Conservation (phyloP, 352 stramenopile species). For the Phytophthora nicotianae region DNA sequence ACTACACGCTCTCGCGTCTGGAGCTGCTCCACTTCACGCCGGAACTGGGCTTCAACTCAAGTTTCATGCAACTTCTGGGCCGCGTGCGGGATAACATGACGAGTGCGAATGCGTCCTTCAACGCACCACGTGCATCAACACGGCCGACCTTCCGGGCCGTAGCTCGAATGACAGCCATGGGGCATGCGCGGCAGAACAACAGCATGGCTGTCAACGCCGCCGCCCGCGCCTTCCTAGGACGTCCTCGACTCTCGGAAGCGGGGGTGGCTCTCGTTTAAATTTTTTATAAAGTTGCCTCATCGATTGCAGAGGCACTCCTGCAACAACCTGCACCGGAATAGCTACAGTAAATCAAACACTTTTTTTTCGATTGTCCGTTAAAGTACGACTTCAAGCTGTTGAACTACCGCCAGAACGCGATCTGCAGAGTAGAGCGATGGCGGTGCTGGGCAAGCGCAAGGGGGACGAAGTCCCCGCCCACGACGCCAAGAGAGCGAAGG, state of each 20-base stretch:
- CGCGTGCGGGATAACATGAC: constrained; percentile 56
- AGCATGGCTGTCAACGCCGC: constrained; percentile 28
- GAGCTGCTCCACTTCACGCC: constrained; percentile 81
- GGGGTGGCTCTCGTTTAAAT: constrained; percentile 29
- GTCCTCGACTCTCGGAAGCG: constrained; percentile 34
- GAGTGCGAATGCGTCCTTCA: constrained; percentile 31
- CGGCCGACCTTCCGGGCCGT: constrained; percentile 42
- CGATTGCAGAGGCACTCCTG: constrained; percentile 7
- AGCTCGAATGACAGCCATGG: constrained; percentile 40
- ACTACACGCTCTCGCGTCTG: constrained; percentile 75
- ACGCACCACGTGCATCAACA: constrained; percentile 27
- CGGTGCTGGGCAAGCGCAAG: constrained; percentile 5
- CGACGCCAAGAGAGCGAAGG: constrained; percentile 7
- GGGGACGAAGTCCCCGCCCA: neutral
- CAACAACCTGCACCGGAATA: constrained; percentile 11
- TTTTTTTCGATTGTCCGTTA: too few species aligned
- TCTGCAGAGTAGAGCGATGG: neutral
- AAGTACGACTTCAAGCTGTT: constrained; percentile 11
- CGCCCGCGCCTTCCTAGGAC: constrained; percentile 32
- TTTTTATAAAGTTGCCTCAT: constrained; percentile 28
- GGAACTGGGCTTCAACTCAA: constrained; percentile 81
- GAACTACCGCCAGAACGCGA: too few species aligned
- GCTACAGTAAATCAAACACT: too few species aligned
- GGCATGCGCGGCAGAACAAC: constrained; percentile 31
- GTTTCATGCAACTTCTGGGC: constrained; percentile 57